These are phyloP conservation scores for Coniella vitis DNA, from an alignment of 2,329 filamentous ascomycete genomes.

Conservation along the genomic window DNA sequence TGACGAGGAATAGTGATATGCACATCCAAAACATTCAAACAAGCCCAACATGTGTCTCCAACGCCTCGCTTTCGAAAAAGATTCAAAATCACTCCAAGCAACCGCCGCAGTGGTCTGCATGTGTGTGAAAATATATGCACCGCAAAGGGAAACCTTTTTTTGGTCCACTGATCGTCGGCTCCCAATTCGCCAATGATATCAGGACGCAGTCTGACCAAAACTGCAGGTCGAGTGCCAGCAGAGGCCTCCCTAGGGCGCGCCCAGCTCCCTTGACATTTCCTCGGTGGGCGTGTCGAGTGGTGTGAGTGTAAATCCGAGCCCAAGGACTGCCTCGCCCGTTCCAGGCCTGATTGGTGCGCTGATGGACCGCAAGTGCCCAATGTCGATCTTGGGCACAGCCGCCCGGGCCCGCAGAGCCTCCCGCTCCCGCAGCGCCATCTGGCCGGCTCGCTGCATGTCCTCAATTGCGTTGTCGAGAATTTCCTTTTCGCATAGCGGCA, in stretches of 20 bases:
- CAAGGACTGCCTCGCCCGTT: constrained; percentile 31
- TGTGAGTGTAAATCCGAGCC: constrained; percentile 34
- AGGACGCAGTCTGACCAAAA: background rate
- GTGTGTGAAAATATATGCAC: background rate
- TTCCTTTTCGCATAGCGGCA: constrained; percentile 51
- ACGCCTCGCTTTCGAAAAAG: constrained; percentile 14
- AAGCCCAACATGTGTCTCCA: background rate
- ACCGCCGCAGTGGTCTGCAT: background rate
- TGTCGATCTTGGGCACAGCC: constrained; percentile 5
- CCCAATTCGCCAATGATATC: background rate
- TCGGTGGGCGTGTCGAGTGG: constrained; percentile 34
- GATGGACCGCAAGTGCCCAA: constrained; percentile 29
- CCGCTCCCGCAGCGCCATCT: constrained; percentile 18
- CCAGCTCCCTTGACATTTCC: constrained; percentile 11
- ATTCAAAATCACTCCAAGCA: constrained; percentile 4
- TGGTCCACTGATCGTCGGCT: background rate
- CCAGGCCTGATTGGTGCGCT: constrained; percentile 20
- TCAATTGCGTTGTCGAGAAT: constrained; percentile 53
- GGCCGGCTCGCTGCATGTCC: constrained; percentile 56
- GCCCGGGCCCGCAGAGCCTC: constrained; percentile 9
- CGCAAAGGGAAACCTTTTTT: background rate
- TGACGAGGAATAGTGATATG: no score
- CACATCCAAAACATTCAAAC: no score
- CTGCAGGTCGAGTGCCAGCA: background rate
- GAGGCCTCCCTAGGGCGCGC: background rate